Base-by-base conservation (phyloP, 495 filamentous ascomycete species). In the Trichocladium uniseriatum region DNA sequence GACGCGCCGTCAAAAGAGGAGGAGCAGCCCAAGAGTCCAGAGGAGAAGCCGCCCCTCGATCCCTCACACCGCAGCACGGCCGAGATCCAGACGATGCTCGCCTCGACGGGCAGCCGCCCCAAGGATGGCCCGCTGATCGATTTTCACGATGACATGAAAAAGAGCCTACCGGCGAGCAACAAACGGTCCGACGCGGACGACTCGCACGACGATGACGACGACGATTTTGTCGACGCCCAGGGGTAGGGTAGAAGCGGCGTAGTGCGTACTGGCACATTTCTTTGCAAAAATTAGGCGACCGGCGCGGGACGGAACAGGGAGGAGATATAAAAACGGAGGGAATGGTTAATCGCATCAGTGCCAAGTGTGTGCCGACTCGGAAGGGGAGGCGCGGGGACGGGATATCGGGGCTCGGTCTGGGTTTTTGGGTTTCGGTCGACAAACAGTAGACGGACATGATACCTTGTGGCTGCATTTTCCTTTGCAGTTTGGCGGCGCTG, bases 71-170 rank as follows among this genome's bases (percentile, higher is more conserved):
- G 56, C 55, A 46, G 47, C 53, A 64, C 63, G 22, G 44, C 63
- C 18, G 67, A 76, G 15, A 65, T 77, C 19, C 62, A 74, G 21
- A 28, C 49, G 7, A 56, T 71, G 51, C 60, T 75, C 13, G 51
- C 57, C 18, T 42, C 67, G 5, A 79, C 74, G 6, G 69, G 74
- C 13, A 57, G 53, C 22, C 51, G 56, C 32, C 55, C 57, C 0
- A 55, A 62, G 16, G 34, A 50, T 5, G 63, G 65, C 0, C 67
- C 75, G 0, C 55, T 79, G 38, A 66, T 75, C 21, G 66, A 78
- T 53, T 79, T 79, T 44, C 65, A 74, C 24, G 52, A 65, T 5
- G 74, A 78, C 43, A n/a, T 78, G 60, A 67, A 69, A 55, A 69
- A 66, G 34, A 44, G 57, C 27, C 49, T 78, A 24, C 75, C 73